A percentile compares a stretch with the other conserved stretches of the same genome.
Conservation (phyloP, 2,329 filamentous ascomycete species). For the Colletotrichum theobromicola region DNA sequence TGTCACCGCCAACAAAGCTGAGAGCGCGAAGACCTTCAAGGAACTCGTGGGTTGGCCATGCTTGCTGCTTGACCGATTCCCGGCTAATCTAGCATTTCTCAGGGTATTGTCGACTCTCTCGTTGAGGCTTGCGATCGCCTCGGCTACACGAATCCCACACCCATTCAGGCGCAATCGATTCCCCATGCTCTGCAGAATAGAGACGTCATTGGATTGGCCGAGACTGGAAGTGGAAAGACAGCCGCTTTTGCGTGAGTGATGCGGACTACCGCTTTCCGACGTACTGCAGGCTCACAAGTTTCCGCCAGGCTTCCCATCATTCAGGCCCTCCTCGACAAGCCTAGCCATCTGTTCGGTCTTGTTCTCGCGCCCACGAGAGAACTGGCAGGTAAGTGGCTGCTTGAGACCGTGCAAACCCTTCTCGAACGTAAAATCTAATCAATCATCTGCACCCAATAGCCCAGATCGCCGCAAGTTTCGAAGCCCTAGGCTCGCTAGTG, state of each 20-base stretch:
- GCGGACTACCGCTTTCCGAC: background rate
- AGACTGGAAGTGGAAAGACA: slow-evolving; percentile 77
- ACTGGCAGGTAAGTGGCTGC: slow-evolving; percentile 57
- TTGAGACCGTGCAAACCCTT: background rate
- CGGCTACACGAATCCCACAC: slow-evolving; percentile 84
- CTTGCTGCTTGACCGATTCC: background rate
- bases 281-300: background rate
- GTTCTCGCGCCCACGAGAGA: slow-evolving; percentile 93
- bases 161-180: slow-evolving; percentile 87
- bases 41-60: slow-evolving; percentile 56
- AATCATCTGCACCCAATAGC: slow-evolving; percentile 41
- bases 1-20: slow-evolving; percentile 32
- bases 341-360: slow-evolving; percentile 84
- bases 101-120: slow-evolving; percentile 84
- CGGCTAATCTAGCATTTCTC: slow-evolving; percentile 19
- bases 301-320: slow-evolving; percentile 74
- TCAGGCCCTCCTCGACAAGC: slow-evolving; percentile 87
- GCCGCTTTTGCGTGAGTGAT: slow-evolving; percentile 75
- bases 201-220: slow-evolving; percentile 91
- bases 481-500: slow-evolving; percentile 86
- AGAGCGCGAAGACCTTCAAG: slow-evolving; percentile 63
- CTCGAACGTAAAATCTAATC: background rate
- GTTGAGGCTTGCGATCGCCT: slow-evolving; percentile 87
- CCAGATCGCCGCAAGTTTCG: slow-evolving; percentile 88
- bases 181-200: slow-evolving; percentile 79